phyloP scores from a whole-genome alignment of 1,139 yeast genomes.

The Diutina sp. region DNA sequence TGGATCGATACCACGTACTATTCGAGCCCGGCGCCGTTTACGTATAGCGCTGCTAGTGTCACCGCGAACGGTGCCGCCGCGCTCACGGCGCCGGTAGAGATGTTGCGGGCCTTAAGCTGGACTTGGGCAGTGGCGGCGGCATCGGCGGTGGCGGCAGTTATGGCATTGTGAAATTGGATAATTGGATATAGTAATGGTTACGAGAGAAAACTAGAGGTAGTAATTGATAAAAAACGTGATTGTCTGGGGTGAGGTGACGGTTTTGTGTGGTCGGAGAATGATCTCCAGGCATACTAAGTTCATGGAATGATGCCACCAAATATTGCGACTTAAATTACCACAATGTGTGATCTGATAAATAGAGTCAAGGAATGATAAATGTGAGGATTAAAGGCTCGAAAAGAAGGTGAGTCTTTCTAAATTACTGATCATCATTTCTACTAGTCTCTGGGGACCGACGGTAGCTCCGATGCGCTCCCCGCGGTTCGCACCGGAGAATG shows the following conservation, averaged over 20 bases:
- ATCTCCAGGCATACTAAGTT: background rate
- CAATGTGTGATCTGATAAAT: too few species aligned
- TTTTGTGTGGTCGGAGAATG: background rate
- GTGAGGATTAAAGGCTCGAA: too few species aligned
- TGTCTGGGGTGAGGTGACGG: background rate
- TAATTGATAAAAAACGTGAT: too few species aligned
- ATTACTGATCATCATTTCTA: too few species aligned
- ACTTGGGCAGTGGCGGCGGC: background rate
- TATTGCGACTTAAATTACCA: too few species aligned
- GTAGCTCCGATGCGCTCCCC: background rate
- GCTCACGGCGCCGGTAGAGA: background rate
- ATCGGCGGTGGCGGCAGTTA: background rate
- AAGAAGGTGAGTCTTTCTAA: too few species aligned
- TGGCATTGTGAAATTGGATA: background rate
- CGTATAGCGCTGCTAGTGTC: background rate
- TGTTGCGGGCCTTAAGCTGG: background rate
- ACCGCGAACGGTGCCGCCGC: background rate
- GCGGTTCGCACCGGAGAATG: background rate
- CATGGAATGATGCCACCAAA: too few species aligned
- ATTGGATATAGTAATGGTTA: too few species aligned
- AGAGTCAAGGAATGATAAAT: too few species aligned
- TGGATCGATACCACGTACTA: background rate
- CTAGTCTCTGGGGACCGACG: too few species aligned
- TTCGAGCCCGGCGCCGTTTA: background rate
- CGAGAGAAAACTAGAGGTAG: too few species aligned